Evolutionary conservation across 192 early-diverging fungal species (phyloP), one percentile per base, ranked within the genome.

Genomic region (Helicostylum pulchrum): DNA sequence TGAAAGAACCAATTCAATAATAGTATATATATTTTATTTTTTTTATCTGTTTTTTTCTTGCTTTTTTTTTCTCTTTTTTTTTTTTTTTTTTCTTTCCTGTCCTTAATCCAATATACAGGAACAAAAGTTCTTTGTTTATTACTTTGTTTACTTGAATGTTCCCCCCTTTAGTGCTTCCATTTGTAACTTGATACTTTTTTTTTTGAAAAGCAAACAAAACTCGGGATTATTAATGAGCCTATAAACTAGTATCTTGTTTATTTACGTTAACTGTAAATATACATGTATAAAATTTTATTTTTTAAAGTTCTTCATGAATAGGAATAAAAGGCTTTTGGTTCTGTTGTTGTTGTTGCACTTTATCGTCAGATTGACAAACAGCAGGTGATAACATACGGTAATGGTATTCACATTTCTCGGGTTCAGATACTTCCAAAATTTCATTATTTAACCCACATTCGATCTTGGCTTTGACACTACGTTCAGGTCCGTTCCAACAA

Each of bases 401-500:
- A 9, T 78, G 66, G 66, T 98, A 98, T 76, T 96, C 95, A 76
- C 97, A 99, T 78, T 95, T 95, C 62, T 83, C 90, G 9, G 93
- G 95, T 75, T 99, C 97, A 2, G 84, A 64, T 1, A 97, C 90
- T 7, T 81, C 73, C 0, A 88, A 34, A 15, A 98, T 71, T 64
- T 82, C 69, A 46, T 86, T 92, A 7, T 83, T 77, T 0, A 67
- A 62, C 0, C 90, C 92, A 74, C 97, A 99, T 62, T 88, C 87
- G 36, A 97, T 77, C 30, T 62, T 61, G 11, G 87, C 80, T 68
- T 69, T 56, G 17, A 83, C 68, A 75, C 70, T 70, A 21, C 97
- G 83, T 12, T 86, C 78, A 2, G 95, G 97, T 0, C 95, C 97
- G 65, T 97, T 95, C 97, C 97, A 99, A 79, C 97, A 99, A 39